Conservation (phyloP, 306 rosid species). For the Lathyrus aphaca region DNA sequence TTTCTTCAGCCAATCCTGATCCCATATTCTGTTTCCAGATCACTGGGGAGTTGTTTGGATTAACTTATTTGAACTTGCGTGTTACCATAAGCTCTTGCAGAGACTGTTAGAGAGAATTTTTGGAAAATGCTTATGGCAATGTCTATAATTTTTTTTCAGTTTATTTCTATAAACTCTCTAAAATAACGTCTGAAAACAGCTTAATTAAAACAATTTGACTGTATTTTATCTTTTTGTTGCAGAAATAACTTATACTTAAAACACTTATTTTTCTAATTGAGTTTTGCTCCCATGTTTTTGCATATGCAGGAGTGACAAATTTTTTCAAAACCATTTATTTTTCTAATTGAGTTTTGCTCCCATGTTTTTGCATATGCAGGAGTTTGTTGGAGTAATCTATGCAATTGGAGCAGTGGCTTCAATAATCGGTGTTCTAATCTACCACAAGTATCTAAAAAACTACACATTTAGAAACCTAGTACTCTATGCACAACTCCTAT, state of each 20-base stretch:
- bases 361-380: slow-evolving; percentile 46
- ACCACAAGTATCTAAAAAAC: slow-evolving; percentile 75
- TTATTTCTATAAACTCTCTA: not conserved
- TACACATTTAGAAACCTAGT: slow-evolving; percentile 55
- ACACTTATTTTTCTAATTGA: not conserved
- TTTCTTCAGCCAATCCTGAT: not conserved
- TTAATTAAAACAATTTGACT: not conserved
- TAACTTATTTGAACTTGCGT: not conserved
- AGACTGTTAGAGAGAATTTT: not conserved
- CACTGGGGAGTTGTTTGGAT: not conserved
- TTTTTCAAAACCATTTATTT: not conserved
- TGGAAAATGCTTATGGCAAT: not conserved
- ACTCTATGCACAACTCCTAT: slow-evolving; percentile 68
- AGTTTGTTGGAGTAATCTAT: slow-evolving; percentile 71
- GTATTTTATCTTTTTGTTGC: not conserved
- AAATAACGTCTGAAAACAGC: not conserved
- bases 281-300: not conserved
- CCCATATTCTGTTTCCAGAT: not conserved
- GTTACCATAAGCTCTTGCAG: not conserved
- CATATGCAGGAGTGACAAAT: slow-evolving; percentile 51
- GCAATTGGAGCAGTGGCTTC: slow-evolving; percentile 79
- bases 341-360: not conserved
- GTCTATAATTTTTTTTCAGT: not conserved
- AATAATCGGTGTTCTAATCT: slow-evolving; percentile 68
- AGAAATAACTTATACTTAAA: not conserved